A percentile compares a stretch with the other conserved stretches of the same genome.
These are phyloP conservation scores for Sophora flavescens DNA, from an alignment of 306 rosid genomes.

Conservation along the genomic window DNA sequence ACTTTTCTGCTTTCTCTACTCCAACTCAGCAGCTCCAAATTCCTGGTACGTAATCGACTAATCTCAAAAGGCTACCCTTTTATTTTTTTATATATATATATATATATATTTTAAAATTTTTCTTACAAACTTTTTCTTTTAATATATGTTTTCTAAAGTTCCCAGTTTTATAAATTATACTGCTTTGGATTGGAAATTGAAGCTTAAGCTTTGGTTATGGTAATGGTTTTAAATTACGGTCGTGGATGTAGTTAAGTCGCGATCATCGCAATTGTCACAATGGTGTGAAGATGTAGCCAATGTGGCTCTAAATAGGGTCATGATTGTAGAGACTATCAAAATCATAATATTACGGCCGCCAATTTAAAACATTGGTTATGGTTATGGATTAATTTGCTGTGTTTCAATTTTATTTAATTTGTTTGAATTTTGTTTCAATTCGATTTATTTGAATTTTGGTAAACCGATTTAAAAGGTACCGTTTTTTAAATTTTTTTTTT, in stretches of 20 bases:
- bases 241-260: too few relatives aligned
- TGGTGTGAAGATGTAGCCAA: too few relatives aligned
- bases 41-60: slow-evolving; percentile 37
- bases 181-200: not conserved
- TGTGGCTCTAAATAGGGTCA: too few relatives aligned
- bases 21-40: slow-evolving; percentile 38
- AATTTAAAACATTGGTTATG: not conserved
- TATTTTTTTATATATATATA: too few relatives aligned
- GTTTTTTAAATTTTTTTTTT: not conserved
- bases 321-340: too few relatives aligned
- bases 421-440: too few relatives aligned
- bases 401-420: not conserved
- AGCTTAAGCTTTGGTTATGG: too few relatives aligned
- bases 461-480: not conserved
- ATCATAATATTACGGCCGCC: too few relatives aligned
- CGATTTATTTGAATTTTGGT: not conserved
- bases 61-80: not conserved
- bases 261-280: too few relatives aligned
- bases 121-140: not conserved
- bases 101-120: not conserved
- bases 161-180: not conserved
- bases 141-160: not conserved
- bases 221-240: too few relatives aligned
- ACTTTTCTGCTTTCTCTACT: slow-evolving; percentile 25
- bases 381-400: not conserved